Evolutionary conservation across 2,329 filamentous ascomycete species (phyloP).

Genomic region (Macrophomina tecta): DNA sequence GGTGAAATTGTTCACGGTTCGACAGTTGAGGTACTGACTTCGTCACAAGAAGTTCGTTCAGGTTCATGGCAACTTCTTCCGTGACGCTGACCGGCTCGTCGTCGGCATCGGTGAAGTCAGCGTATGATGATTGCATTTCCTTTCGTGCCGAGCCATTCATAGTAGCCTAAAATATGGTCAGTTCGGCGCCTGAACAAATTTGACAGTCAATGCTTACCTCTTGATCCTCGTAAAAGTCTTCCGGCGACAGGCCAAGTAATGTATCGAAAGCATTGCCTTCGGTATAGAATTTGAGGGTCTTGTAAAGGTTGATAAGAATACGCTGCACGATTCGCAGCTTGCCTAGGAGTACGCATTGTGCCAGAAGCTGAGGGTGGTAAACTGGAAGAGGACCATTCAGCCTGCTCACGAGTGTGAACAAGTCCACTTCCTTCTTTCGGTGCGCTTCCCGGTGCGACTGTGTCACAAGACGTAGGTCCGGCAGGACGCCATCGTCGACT

Average conservation of each 20-base stretch:
- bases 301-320: slow-evolving; percentile 74
- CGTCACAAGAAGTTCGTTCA: slow-evolving; percentile 78
- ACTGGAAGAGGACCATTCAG: slow-evolving; percentile 87
- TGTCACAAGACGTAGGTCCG: slow-evolving; percentile 59
- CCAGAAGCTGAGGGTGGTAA: slow-evolving; percentile 90
- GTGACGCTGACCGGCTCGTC: slow-evolving; percentile 70
- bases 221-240: slow-evolving; percentile 55
- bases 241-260: slow-evolving; percentile 67
- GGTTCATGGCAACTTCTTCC: slow-evolving; percentile 70
- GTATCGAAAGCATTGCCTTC: slow-evolving; percentile 82
- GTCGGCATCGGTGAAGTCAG: slow-evolving; percentile 55
- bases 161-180: slow-evolving; percentile 38
- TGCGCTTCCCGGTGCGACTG: slow-evolving; percentile 44
- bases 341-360: slow-evolving; percentile 83
- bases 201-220: slow-evolving; percentile 44
- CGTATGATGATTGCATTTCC: slow-evolving; percentile 58
- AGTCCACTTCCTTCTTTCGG: slow-evolving; percentile 63
- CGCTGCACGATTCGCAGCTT: slow-evolving; percentile 74
- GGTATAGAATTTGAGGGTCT: slow-evolving; percentile 80
- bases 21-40: slow-evolving; percentile 81
- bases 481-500: slow-evolving; percentile 64
- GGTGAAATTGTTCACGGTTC: slow-evolving; percentile 82
- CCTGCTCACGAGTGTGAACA: slow-evolving; percentile 82
- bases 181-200: neutral
- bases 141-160: slow-evolving; percentile 52